Evolutionary conservation across 768 basidiomycete genomes (phyloP).

Genomic region (Favolaschia claudopus): DNA sequence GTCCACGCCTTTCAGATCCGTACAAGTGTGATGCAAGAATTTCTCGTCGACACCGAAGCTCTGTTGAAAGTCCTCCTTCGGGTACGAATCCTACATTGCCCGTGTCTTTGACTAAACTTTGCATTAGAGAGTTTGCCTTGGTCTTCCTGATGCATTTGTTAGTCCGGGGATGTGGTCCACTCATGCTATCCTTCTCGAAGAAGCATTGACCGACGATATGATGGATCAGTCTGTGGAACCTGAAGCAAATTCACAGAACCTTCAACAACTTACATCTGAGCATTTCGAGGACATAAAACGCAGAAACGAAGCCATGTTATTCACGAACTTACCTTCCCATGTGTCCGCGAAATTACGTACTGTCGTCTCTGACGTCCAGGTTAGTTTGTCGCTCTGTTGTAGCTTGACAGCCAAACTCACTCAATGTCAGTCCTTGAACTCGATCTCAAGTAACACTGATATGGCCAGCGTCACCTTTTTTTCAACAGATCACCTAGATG

Average conservation of each 20-base stretch:
- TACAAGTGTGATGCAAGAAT: constrained; percentile 59
- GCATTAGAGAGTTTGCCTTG: constrained; percentile 69
- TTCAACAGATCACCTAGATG: constrained; percentile 47
- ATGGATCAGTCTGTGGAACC: constrained; percentile 38
- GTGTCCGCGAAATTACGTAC: constrained; percentile 66
- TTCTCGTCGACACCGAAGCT: constrained; percentile 59
- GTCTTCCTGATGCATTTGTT: constrained; percentile 77
- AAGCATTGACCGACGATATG: constrained; percentile 54
- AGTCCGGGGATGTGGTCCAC: constrained; percentile 73
- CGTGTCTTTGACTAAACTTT: not conserved
- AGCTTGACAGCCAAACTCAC: not conserved
- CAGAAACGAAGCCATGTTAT: constrained; percentile 84
- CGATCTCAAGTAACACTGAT: constrained; percentile 72
- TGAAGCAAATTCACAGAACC: constrained; percentile 48
- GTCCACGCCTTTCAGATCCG: constrained; percentile 54
- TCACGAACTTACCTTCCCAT: constrained; percentile 69
- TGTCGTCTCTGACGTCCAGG: constrained; percentile 63
- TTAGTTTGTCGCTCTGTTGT: constrained; percentile 28
- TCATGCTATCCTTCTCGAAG: constrained; percentile 56
- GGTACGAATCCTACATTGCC: constrained; percentile 45
- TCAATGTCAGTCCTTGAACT: constrained; percentile 69
- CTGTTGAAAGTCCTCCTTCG: constrained; percentile 67
- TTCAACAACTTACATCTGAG: constrained; percentile 59
- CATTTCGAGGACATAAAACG: constrained; percentile 74
- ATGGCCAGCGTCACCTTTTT: constrained; percentile 68